Conservation (phyloP, 768 basidiomycete genomes). For the Russula griseocarnosa region DNA sequence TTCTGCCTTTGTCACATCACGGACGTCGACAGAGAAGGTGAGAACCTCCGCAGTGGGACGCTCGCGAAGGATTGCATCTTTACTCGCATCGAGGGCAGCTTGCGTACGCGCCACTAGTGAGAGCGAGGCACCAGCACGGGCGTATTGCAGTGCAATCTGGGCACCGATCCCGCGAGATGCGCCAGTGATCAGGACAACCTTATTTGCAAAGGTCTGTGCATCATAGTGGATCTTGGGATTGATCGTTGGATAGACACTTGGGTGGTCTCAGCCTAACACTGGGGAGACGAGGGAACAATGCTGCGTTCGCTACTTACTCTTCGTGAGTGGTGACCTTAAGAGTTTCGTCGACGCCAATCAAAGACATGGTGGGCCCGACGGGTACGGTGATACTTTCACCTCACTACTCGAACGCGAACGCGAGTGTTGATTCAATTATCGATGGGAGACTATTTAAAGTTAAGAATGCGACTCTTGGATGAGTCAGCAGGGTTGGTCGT, state of each 20-base stretch:
- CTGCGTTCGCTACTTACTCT: neutral
- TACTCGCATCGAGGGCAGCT: slow-evolving; percentile 7
- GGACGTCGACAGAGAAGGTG: slow-evolving; percentile 17
- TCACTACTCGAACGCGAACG: too few relatives aligned
- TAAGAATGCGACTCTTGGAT: too few relatives aligned
- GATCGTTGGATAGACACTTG: slow-evolving; percentile 17
- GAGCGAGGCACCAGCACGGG: slow-evolving; percentile 26
- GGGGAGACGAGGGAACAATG: too few relatives aligned
- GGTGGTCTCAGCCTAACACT: neutral
- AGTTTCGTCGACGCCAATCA: slow-evolving; percentile 3
- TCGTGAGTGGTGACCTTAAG: slow-evolving; percentile 1
- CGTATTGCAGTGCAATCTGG: slow-evolving; percentile 25
- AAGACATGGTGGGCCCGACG: neutral
- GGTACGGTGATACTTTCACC: too few relatives aligned
- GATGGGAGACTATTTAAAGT: too few relatives aligned
- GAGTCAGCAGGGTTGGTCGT: too few relatives aligned
- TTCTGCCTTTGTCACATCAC: slow-evolving; percentile 6
- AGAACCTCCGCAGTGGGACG: slow-evolving; percentile 4
- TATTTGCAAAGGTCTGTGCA: slow-evolving; percentile 16
- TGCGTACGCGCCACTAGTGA: slow-evolving; percentile 17
- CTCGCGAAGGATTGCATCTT: slow-evolving; percentile 5
- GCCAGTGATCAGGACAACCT: slow-evolving; percentile 30
- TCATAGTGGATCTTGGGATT: slow-evolving; percentile 12
- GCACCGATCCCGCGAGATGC: slow-evolving; percentile 29
- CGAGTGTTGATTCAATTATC: too few relatives aligned